phyloP scores from a whole-genome alignment of 2,329 filamentous ascomycete species.

The Gyromitra esculenta region DNA sequence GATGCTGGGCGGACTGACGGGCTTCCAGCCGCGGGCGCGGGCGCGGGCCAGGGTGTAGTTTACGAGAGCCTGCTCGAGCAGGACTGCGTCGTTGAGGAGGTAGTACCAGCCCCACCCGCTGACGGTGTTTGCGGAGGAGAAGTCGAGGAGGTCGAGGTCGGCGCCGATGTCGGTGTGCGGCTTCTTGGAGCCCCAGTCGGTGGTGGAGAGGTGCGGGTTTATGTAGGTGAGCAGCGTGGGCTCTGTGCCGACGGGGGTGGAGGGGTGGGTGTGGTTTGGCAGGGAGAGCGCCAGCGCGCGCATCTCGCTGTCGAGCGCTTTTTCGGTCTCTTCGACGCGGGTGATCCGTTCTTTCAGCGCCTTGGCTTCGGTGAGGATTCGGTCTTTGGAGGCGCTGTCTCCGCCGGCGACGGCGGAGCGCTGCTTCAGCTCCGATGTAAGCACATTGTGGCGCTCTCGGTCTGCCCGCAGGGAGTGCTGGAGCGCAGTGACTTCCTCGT shows the following conservation, averaged over 20 bases:
- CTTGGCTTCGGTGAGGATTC: conserved; percentile 72
- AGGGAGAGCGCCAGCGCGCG: conserved; percentile 77
- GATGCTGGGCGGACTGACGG: conserved; percentile 84
- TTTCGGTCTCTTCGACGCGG: conserved; percentile 70
- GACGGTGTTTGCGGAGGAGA: conserved; percentile 79
- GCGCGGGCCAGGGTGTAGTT: conserved; percentile 83
- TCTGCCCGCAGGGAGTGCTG: conserved; percentile 70
- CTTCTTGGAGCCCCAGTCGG: conserved; percentile 55
- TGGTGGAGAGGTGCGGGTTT: conserved; percentile 71
- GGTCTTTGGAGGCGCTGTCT: conserved; percentile 61
- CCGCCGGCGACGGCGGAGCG: conserved; percentile 58
- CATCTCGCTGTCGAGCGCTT: conserved; percentile 72
- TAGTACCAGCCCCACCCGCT: conserved; percentile 99
- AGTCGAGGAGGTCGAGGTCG: conserved; percentile 89
- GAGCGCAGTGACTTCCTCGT: conserved; percentile 69
- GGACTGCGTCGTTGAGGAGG: conserved; percentile 86
- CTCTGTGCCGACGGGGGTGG: conserved; percentile 76
- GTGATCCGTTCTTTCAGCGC: conserved; percentile 71
- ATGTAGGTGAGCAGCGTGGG: conserved; percentile 77
- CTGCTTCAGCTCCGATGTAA: conserved; percentile 65
- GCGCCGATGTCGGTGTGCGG: conserved; percentile 88
- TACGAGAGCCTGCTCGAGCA: conserved; percentile 92
- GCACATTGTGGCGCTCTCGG: conserved; percentile 72
- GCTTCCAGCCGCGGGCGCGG: conserved; percentile 77
- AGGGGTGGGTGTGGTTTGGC: conserved; percentile 82